Percentiles rank a stretch among this genome's conserved stretches.
phyloP scores from a whole-genome alignment of 2,329 filamentous ascomycete species.

The Venturia effusa region DNA sequence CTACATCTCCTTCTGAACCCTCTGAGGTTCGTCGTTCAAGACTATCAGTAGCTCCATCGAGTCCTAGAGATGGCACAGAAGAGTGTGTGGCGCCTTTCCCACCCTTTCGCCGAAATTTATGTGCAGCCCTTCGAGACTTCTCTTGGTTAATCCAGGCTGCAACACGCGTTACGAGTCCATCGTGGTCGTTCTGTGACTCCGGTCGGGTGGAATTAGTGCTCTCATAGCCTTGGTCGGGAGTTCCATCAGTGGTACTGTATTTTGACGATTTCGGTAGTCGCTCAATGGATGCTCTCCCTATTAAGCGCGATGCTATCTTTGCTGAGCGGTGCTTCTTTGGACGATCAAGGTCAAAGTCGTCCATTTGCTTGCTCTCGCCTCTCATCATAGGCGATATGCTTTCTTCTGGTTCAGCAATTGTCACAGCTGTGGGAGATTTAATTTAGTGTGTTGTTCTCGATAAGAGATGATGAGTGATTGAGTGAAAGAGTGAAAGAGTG shows the following conservation, averaged over 20 bases:
- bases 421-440: conserved; percentile 27
- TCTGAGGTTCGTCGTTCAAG: conserved; percentile 20
- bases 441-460: not conserved
- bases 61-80: not conserved
- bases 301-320: conserved; percentile 30
- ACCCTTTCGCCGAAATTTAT: conserved; percentile 37
- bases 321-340: conserved; percentile 26
- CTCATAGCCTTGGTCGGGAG: not conserved
- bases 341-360: conserved; percentile 29
- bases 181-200: not conserved
- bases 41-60: conserved; percentile 11
- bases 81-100: conserved; percentile 11
- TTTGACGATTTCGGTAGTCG: conserved; percentile 12
- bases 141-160: conserved; percentile 66
- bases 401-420: conserved; percentile 32
- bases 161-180: conserved; percentile 5
- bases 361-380: conserved; percentile 33
- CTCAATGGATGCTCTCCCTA: conserved; percentile 29
- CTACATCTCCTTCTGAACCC: conserved; percentile 56
- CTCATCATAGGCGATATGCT: conserved; percentile 36
- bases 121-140: conserved; percentile 52
- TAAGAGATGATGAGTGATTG: not conserved
- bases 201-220: conserved; percentile 8
- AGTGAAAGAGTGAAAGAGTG: not conserved
- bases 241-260: not conserved